Conservation (phyloP, 306 rosid species). For the Trifolium repens region DNA sequence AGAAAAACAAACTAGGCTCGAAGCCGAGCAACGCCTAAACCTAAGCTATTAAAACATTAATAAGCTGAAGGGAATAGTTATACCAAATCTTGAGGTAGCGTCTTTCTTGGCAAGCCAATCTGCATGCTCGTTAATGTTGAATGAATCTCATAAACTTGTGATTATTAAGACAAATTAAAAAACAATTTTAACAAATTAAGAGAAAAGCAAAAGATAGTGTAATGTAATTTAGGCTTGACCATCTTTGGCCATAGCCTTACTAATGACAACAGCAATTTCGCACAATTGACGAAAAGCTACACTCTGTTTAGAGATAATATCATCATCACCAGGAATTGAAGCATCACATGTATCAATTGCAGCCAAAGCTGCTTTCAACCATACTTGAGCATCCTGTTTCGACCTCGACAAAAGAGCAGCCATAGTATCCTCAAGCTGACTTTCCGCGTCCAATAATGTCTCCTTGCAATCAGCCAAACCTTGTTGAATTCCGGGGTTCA, state of each 20-base stretch:
- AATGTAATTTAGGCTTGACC: neutral
- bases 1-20: too few species aligned
- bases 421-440: conserved; percentile 42
- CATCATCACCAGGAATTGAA: conserved; percentile 44
- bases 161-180: neutral
- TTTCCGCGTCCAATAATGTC: conserved; percentile 35
- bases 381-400: neutral
- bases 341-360: conserved; percentile 48
- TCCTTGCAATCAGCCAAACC: conserved; percentile 53
- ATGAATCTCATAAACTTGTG: neutral
- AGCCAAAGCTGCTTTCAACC: conserved; percentile 48
- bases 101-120: too few species aligned
- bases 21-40: too few species aligned
- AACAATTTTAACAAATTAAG: neutral
- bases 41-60: too few species aligned
- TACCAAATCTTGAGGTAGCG: too few species aligned
- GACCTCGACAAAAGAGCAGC: neutral
- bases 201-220: neutral
- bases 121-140: neutral
- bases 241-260: neutral
- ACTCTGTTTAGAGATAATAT: neutral
- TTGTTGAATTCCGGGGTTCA: conserved; percentile 42
- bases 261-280: conserved; percentile 37
- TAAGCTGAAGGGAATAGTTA: too few species aligned
- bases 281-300: conserved; percentile 40